These are phyloP conservation scores for Diaporthe citri DNA, from an alignment of 2,329 filamentous ascomycete species.

Conservation along the genomic window DNA sequence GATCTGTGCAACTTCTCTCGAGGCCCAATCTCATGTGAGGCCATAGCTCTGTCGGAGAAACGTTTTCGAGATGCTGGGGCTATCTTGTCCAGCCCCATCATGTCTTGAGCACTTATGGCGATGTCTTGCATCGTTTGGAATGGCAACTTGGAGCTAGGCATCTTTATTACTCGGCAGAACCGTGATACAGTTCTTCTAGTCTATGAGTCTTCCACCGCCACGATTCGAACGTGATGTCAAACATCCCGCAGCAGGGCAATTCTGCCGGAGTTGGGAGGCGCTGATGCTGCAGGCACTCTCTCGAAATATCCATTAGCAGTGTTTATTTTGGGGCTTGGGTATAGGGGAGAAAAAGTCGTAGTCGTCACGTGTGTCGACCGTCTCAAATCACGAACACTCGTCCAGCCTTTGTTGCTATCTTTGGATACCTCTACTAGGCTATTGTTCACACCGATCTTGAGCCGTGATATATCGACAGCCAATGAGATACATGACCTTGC, in stretches of 20 bases:
- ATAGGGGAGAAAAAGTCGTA: no score
- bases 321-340: neutral
- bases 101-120: neutral
- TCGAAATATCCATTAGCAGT: neutral
- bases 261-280: neutral
- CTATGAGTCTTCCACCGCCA: neutral
- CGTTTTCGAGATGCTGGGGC: neutral
- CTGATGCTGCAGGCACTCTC: neutral
- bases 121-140: neutral
- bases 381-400: neutral
- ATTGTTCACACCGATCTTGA: neutral
- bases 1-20: conserved; percentile 7
- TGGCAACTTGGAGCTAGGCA: neutral
- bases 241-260: neutral
- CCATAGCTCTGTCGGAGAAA: neutral
- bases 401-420: conserved; percentile 16
- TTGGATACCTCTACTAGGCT: neutral
- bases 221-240: neutral
- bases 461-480: neutral
- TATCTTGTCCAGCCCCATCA: neutral
- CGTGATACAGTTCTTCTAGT: neutral
- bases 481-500: neutral
- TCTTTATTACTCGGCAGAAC: neutral
- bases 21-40: neutral
- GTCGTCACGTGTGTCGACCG: neutral